Evolutionary conservation across 2,329 filamentous ascomycete species (phyloP), one percentile per base, ranked within the genome.

Genomic region (Penicillium sp.): DNA sequence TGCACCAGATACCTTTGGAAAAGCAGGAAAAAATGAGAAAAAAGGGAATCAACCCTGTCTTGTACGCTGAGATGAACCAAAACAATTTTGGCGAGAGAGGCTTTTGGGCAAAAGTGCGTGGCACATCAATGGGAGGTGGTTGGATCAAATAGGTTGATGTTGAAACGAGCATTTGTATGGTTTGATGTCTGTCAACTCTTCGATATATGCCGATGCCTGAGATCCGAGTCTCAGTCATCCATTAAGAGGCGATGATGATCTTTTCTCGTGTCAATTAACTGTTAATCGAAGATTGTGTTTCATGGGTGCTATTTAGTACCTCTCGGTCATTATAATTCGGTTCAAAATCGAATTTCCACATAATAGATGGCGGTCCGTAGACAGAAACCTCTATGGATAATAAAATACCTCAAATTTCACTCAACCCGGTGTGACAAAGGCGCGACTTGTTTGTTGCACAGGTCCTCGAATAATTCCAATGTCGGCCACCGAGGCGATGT

Each of bases 1-100:
- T 63, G 7, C 60, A 64, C 26, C 60, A 61, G 21, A 62, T 62
- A 23, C 61, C 63, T 24, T 68, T 72, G 11, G 69, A 74, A 52
- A 71, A 79, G 47, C 64, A 77, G 45, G 71, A 71, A 57, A 77
- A 76, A 60, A 68, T 76, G 63, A 66, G 68, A 62, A 75, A 76
- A 63, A 79, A 78, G 61, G 75, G 77, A 1, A 75, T 79, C 60
- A 77, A 79, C 58, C 76, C 75, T 14, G 67, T 72, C 9, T 59
- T 79, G 49, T 78, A 74, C 59, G 71, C 74, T 14, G 77, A 79
- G 64, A 79, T 79, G 76, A 74, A 76, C 60, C 73, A 75, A 24
- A 24, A 28, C 16, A 73, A 72, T 21, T 68, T 69, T 52, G 72
- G 74, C 1, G 66, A 68, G 63, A 69, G 57, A 38, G 63, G 50